phyloP scores from a whole-genome alignment of 768 basidiomycete genomes.

The Tubosaeta sp. region DNA sequence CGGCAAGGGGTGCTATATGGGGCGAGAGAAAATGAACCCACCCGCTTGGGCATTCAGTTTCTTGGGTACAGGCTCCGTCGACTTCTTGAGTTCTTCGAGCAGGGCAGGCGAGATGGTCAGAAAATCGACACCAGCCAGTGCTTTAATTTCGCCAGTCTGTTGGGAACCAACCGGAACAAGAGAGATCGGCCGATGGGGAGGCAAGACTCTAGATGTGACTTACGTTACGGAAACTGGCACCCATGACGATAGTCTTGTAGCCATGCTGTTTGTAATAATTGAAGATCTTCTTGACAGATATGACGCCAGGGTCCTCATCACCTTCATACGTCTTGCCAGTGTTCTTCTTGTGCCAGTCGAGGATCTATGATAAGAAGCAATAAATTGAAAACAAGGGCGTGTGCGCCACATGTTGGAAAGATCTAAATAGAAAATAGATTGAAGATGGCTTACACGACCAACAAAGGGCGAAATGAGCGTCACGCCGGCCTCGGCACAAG shows the following conservation, averaged over 20 bases:
- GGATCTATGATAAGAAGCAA: conserved; percentile 54
- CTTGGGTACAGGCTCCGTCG: conserved; percentile 73
- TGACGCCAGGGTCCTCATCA: conserved; percentile 92
- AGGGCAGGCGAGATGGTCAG: conserved; percentile 90
- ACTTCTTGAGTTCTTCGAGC: conserved; percentile 89
- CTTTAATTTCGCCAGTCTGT: conserved; percentile 87
- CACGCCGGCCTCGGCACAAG: conserved; percentile 96
- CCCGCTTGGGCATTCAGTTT: conserved; percentile 68
- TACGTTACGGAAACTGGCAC: conserved; percentile 98
- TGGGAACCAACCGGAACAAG: conserved; percentile 2
- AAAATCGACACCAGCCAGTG: conserved; percentile 96
- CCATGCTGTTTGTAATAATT: conserved; percentile 99
- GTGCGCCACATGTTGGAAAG: conserved; percentile 11
- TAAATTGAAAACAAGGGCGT: conserved; percentile 3
- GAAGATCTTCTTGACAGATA: conserved; percentile 95
- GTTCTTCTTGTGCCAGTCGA: conserved; percentile 98
- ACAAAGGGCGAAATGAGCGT: conserved; percentile 99
- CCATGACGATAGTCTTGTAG: conserved; percentile 99
- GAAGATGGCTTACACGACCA: conserved; percentile 66
- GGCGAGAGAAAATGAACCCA: conserved; percentile 32
- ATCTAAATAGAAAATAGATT: conserved; percentile 15
- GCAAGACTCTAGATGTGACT: conserved; percentile 24
- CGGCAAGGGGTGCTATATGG: background rate
- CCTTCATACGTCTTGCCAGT: conserved; percentile 86
- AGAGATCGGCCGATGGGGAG: conserved; percentile 3